Evolutionary conservation across 495 filamentous ascomycete species (phyloP), one percentile per base, ranked within the genome.

Genomic region (Daldinia bambusicola): DNA sequence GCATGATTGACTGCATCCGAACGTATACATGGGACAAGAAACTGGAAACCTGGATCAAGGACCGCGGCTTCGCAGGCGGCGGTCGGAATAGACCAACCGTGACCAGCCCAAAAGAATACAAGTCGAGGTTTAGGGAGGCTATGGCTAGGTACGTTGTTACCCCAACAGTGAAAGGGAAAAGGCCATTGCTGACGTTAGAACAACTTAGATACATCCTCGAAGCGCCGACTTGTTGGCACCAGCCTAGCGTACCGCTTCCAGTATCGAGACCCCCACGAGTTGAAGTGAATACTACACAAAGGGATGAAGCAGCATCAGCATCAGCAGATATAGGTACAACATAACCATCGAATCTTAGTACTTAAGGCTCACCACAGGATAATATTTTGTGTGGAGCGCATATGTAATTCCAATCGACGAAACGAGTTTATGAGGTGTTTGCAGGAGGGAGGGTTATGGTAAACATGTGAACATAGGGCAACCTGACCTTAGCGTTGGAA

Each of bases 21-120:
- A 99, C 95, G 0, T 99, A 97, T 76, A 99, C 95, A 12, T 99
- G 96, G 95, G 95, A 99, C 80, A 99, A 99, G 84, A 97, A 96
- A 74, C 86, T 99, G 9, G 95, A 99, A 80, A 94, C 90, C 31
- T 99, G 95, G 95, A 97, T 98, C 82, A 99, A 99, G 80, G 92
- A 96, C 74, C 89, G 94, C 37, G 94, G 94, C 7, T 92, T 94
- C 74, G 91, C 90, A 18, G 92, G 91, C 4, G 91, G 92, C 63
- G 90, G 91, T 55, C 90, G 94, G 76, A 97, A 97, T 72, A 85
- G 91, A 59, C 95, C 95, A 9, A 99, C 95, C 0, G 94, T 99
- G 30, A 99, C 95, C 36, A 97, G 93, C 80, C 95, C 95, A 8
- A 97, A 93, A 81, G 96, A 99, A 80, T 98, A 99, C 77, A 95